Evolutionary conservation across 306 rosid species (phyloP), one percentile per base, ranked within the genome.

Genomic region (Carpinus fangiana): DNA sequence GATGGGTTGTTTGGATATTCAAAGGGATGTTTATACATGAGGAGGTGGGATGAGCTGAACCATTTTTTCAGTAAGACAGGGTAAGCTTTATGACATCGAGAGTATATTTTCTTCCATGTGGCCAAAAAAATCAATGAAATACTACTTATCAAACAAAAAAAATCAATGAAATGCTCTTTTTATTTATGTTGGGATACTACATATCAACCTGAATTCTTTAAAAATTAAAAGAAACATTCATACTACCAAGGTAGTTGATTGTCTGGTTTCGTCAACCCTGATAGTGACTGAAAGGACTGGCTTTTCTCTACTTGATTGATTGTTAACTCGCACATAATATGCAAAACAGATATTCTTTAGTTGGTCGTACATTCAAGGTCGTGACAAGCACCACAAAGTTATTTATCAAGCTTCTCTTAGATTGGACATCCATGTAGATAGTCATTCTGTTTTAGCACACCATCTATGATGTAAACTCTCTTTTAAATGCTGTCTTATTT

Each of bases 41-140:
- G 84, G 54, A 90, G 97, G 75, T 95, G 99, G 99, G 97, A 93
- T 83, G 94, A 89, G 86, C 91, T 95, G 72, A 95, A 93, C 84
- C 91, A 83, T 45, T 89, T 95, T 79, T 93, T 95, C 86, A 73
- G 80, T 7, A 65, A 83, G 79, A 93, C 97, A 41, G 92, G 94
- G 99, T 95, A 86, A 90, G 87, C 83, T 76, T 78, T 78, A 51
- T 6, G 73, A 45, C 17, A 67, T 43, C 17, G 59, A 16, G 13
- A 53, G 20, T 41, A 73, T 56, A 59, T 11, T 10, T 21, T 23
- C 65, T 59, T 20, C 26, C 31, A 26, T n/a, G 17, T 3, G 7
- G 5, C 43, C 20, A 23, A 59, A 23, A 59, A 23, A 10, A 2
- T 4, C 43, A 38, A 41, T 6, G 45, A 41, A 41, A 41, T 41